Conservation (phyloP, 306 rosid genomes). For the Cucumis hystrix region DNA sequence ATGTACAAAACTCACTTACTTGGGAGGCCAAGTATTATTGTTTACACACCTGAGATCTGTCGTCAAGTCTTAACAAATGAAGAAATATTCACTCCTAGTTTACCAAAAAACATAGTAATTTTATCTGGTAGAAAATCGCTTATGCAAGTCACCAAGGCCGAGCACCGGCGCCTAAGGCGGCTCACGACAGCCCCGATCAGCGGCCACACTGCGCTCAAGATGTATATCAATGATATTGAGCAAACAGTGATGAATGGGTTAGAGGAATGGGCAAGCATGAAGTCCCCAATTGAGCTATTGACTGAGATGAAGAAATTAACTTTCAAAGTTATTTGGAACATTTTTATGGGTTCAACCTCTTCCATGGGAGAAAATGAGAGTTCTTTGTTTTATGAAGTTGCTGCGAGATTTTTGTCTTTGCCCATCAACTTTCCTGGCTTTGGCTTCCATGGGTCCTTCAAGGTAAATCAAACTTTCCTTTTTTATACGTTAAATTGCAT, state of each 20-base stretch:
- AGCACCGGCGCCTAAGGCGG: constrained; percentile 11
- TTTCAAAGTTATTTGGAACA: neutral
- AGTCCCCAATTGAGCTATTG: constrained; percentile 7
- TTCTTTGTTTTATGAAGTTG: neutral
- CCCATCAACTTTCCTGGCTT: constrained; percentile 15
- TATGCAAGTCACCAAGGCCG: neutral
- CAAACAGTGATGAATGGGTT: neutral
- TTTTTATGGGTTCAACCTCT: constrained; percentile 5
- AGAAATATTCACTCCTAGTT: neutral
- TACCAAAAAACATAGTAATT: neutral
- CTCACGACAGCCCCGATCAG: neutral
- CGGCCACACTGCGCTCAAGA: neutral
- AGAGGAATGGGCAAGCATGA: constrained; percentile 18
- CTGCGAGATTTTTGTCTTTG: neutral
- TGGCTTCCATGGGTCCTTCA: neutral
- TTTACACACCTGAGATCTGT: constrained; percentile 5
- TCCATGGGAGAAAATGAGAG: neutral
- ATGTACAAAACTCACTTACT: constrained; percentile 18
- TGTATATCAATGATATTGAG: constrained; percentile 5
- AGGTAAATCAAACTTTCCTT: neutral
- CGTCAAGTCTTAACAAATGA: constrained; percentile 6
- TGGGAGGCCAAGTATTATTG: constrained; percentile 9
- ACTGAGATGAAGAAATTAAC: constrained; percentile 2
- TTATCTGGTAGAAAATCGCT: neutral
- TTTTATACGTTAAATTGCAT: no score